phyloP scores from a whole-genome alignment of 2,329 filamentous ascomycete species.

The Didymella sp. region DNA sequence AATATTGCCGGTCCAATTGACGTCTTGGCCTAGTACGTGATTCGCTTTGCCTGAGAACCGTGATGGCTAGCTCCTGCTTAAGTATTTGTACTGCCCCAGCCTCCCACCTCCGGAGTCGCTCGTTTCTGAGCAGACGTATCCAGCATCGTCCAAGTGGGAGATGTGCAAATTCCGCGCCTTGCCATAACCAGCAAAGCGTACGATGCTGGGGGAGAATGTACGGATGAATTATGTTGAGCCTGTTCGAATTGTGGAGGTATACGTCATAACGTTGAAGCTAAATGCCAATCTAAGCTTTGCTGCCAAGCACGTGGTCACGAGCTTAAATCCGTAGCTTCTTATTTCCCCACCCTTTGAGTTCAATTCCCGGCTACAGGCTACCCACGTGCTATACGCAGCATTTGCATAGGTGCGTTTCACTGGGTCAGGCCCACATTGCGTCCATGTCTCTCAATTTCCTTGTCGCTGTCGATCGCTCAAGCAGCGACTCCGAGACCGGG shows the following conservation, averaged over 20 bases:
- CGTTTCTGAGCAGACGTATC: background rate
- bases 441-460: background rate
- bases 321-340: background rate
- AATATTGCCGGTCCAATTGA: background rate
- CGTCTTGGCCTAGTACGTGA: background rate
- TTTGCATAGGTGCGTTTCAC: background rate
- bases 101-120: background rate
- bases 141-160: background rate
- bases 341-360: background rate
- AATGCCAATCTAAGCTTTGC: slow-evolving; percentile 10
- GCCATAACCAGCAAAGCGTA: background rate
- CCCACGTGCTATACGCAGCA: background rate
- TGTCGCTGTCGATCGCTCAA: background rate
- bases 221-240: background rate
- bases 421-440: background rate
- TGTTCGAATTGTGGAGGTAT: background rate
- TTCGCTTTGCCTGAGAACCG: background rate
- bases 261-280: background rate
- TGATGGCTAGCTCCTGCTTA: background rate
- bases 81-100: background rate
- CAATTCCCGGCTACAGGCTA: background rate
- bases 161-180: background rate
- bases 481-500: too few species aligned
- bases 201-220: background rate
- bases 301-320: slow-evolving; percentile 11